phyloP scores from a whole-genome alignment of 2,329 filamentous ascomycete genomes.

The Pseudopyrenochaeta lycopersici region DNA sequence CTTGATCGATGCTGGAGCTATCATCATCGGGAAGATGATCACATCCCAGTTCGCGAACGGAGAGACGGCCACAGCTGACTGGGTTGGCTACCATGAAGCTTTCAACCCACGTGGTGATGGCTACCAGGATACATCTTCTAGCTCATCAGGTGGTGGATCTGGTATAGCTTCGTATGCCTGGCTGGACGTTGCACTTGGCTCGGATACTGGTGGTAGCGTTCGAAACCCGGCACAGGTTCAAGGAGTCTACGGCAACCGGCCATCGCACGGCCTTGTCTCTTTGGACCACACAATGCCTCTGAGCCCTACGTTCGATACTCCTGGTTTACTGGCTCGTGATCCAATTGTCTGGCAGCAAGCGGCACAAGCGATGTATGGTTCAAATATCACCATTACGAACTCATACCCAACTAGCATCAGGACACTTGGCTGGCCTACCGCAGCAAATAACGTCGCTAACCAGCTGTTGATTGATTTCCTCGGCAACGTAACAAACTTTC shows the following conservation, averaged over 20 bases:
- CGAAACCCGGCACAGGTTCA: conserved; percentile 59
- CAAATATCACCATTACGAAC: conserved; percentile 54
- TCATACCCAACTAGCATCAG: conserved; percentile 54
- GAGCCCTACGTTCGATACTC: conserved; percentile 58
- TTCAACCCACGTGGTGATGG: conserved; percentile 58
- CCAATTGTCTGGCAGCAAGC: conserved; percentile 55
- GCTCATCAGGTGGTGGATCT: conserved; percentile 58
- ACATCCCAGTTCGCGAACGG: conserved; percentile 58
- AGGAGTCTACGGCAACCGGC: conserved; percentile 61
- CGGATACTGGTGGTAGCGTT: conserved; percentile 61
- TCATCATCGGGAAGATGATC: conserved; percentile 58
- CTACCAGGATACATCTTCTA: conserved; percentile 58
- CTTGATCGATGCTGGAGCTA: conserved; percentile 68
- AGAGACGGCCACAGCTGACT: conserved; percentile 60
- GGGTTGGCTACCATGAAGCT: conserved; percentile 55
- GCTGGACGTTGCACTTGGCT: conserved; percentile 61
- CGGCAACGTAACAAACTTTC: conserved; percentile 53
- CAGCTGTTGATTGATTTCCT: conserved; percentile 56
- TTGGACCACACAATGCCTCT: conserved; percentile 61
- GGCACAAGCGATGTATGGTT: conserved; percentile 55
- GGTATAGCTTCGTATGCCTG: conserved; percentile 57
- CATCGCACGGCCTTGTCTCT: conserved; percentile 57
- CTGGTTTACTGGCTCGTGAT: conserved; percentile 58
- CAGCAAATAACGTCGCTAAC: conserved; percentile 38
- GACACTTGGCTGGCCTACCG: conserved; percentile 54